A percentile compares a stretch with the other conserved stretches of the same genome.
Conservation (phyloP, 768 basidiomycete genomes). For the Pholiota molesta region DNA sequence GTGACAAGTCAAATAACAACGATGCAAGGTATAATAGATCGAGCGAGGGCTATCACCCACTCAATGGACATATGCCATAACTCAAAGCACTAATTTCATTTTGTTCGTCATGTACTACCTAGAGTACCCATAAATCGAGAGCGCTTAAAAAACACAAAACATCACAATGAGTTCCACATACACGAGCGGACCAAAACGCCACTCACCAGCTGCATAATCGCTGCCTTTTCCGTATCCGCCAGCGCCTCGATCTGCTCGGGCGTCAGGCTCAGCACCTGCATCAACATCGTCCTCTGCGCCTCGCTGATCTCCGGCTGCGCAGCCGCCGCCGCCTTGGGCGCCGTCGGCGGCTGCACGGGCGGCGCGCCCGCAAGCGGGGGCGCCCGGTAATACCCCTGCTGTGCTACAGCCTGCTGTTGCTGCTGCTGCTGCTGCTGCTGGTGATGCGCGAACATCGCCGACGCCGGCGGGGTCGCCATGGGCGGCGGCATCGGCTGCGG, state of each 20-base stretch:
- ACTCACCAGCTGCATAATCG: slow-evolving; percentile 80
- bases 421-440: slow-evolving; percentile 14
- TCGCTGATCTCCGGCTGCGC: slow-evolving; percentile 49
- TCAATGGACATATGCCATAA: not conserved
- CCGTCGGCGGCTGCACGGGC: slow-evolving; percentile 30
- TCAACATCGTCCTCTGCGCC: slow-evolving; percentile 69
- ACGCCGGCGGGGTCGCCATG: slow-evolving; percentile 25
- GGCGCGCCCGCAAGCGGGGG: slow-evolving; percentile 30
- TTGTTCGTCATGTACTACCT: slow-evolving; percentile 17
- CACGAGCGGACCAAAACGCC: not conserved
- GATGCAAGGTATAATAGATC: not conserved
- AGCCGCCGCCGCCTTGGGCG: slow-evolving; percentile 34
- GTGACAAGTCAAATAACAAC: too few relatives aligned
- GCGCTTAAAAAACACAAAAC: slow-evolving; percentile 29
- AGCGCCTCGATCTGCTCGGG: slow-evolving; percentile 83
- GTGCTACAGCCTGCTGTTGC: not conserved
- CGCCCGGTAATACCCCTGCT: slow-evolving; percentile 36
- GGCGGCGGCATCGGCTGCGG: slow-evolving; percentile 35
- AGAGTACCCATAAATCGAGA: slow-evolving; percentile 40
- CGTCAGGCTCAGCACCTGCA: slow-evolving; percentile 83
- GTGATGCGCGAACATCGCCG: slow-evolving; percentile 33
- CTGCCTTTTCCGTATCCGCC: slow-evolving; percentile 75
- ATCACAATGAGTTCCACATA: not conserved
- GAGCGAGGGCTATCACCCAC: not conserved
- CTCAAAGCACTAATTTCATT: not conserved